Evolutionary conservation across 371 early-diverging fungal species (phyloP), one percentile per base, ranked within the genome.

Genomic region (Mucor saturninus): DNA sequence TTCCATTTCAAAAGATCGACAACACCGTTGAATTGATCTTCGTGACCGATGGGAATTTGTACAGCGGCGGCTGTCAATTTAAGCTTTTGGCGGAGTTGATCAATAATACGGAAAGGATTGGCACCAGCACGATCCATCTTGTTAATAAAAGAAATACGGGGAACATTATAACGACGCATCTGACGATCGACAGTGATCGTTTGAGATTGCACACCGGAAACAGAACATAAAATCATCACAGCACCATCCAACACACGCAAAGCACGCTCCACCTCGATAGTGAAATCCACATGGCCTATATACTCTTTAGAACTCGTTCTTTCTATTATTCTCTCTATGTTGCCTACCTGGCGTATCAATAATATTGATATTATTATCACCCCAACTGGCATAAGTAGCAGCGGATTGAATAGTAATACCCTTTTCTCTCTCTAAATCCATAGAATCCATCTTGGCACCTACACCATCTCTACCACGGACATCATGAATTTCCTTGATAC

Each of bases 361-460:
- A 65, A 95, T 92, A 76, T 95, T 95, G 50, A 95, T 83, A 71
- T 90, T 91, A 67, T 88, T 72, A 55, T 91, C 89, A 61, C 87
- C 87, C 94, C 95, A 95, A 39, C 83, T 74, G 8, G 91, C 89
- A 75, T 90, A 93, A 15, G 95, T 94, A 26, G 95, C 94, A 26
- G 95, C 95, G 29, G 90, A 89, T 80, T 94, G 93, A 66, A 95
- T 95, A 50, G 95, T 95, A 65, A 95, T 95, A 58, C 95, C 96
- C 83, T 95, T 94, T 76, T 98, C 98, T 67, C 98, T 86, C 82
- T 98, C 99, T 48, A 97, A 85, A 53, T 97, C 98, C 97, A 98
- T 97, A 52, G 94, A 96, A 79, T 98, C 99, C 98, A 98, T 98
- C 74, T 94, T 97, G 21, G 99, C 98, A 59, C 98, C 98, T 28